Evolutionary conservation across 164 flowering plant species (phyloP).

Genomic region (Stephania japonica): DNA sequence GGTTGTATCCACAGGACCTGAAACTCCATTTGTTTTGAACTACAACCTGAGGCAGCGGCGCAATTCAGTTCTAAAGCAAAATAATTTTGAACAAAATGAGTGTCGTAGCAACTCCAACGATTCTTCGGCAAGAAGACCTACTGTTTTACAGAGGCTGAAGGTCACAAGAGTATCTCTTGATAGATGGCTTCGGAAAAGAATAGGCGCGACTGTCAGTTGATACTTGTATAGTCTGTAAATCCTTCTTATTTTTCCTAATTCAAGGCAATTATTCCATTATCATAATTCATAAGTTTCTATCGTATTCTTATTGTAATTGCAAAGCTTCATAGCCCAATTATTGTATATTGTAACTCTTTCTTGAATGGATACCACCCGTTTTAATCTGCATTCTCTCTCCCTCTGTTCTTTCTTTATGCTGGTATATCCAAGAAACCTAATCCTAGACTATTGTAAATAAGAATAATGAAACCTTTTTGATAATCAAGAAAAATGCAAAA

Average conservation of each 20-base stretch:
- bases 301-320: neutral
- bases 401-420: too few species aligned
- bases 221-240: neutral
- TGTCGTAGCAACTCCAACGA: slow-evolving; percentile 4
- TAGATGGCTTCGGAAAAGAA: slow-evolving; percentile 55
- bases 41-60: neutral
- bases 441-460: too few species aligned
- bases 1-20: slow-evolving; percentile 34
- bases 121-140: slow-evolving; percentile 58
- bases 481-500: too few species aligned
- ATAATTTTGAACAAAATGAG: slow-evolving; percentile 8
- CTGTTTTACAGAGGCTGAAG: slow-evolving; percentile 42
- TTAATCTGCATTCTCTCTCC: too few species aligned
- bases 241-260: neutral
- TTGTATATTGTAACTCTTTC: too few species aligned
- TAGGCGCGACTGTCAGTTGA: slow-evolving; percentile 16
- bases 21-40: slow-evolving; percentile 5
- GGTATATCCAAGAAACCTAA: too few species aligned
- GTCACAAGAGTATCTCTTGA: slow-evolving; percentile 53
- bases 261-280: neutral
- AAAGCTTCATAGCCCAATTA: too few species aligned
- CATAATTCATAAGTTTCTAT: neutral
- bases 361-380: too few species aligned
- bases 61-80: slow-evolving; percentile 8
- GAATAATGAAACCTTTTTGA: too few species aligned